Conservation (phyloP, 768 basidiomycete genomes). For the Boletus bicolor region DNA sequence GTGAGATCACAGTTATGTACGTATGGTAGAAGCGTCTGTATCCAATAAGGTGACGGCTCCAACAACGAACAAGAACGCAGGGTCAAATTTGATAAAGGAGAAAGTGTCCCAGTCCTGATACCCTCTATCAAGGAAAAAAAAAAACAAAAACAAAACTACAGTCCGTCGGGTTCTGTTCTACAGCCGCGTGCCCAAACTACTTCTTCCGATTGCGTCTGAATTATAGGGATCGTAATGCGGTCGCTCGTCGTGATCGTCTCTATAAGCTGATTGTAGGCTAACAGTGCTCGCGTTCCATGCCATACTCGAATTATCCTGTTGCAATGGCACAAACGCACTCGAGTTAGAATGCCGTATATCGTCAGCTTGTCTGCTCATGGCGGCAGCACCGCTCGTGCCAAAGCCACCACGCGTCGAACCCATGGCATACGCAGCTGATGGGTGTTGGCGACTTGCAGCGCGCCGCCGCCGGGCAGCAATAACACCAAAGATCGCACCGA, state of each 20-base stretch:
- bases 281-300: conserved; percentile 57
- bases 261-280: conserved; percentile 42
- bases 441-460: conserved; percentile 31
- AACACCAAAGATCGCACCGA: conserved; percentile 41
- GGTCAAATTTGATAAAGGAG: neutral
- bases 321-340: conserved; percentile 69
- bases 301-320: conserved; percentile 55
- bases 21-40: conserved; percentile 4
- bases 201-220: conserved; percentile 25
- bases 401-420: conserved; percentile 31
- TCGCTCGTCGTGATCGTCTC: conserved; percentile 27
- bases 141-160: neutral
- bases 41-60: conserved; percentile 5
- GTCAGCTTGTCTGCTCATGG: conserved; percentile 22
- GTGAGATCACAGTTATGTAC: conserved; percentile 9
- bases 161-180: conserved; percentile 14
- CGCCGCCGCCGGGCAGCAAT: conserved; percentile 51
- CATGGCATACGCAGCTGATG: conserved; percentile 39
- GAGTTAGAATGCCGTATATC: conserved; percentile 52
- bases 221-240: conserved; percentile 27
- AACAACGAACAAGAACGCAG: neutral
- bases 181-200: conserved; percentile 23
- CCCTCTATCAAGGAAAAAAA: neutral
- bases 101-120: conserved; percentile 11
- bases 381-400: conserved; percentile 20